Evolutionary conservation across 129 eudicot genomes (phyloP).

Genomic region (Artemisia annua): DNA sequence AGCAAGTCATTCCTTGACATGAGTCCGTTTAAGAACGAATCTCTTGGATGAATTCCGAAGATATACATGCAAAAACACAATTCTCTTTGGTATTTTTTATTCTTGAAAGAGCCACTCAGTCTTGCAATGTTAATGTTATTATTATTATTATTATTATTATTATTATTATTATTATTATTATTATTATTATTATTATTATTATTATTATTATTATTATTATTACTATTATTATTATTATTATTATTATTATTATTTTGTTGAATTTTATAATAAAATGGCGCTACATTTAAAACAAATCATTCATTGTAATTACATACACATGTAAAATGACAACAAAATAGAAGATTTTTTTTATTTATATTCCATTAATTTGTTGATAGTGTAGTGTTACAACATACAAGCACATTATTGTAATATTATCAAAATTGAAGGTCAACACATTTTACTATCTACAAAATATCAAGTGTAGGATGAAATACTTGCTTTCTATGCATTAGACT

Average conservation of each 20-base stretch:
- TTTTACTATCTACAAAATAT: slow-evolving; percentile 30
- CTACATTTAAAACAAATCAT: neutral
- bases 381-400: slow-evolving; percentile 28
- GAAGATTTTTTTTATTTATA: slow-evolving; percentile 28
- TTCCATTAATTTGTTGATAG: slow-evolving; percentile 19
- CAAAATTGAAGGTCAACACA: neutral
- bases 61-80: neutral
- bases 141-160: no score
- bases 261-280: no score
- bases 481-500: slow-evolving; percentile 27
- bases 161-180: no score
- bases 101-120: neutral
- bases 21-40: neutral
- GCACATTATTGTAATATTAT: slow-evolving; percentile 15
- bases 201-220: no score
- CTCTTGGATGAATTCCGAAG: neutral
- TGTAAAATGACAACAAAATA: neutral
- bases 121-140: neutral
- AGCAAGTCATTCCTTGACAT: no score
- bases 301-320: neutral
- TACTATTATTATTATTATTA: no score
- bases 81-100: no score
- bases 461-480: slow-evolving; percentile 8
- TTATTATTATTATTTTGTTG: no score
- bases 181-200: no score